A percentile compares a stretch with the other conserved stretches of the same genome.
Conservation (phyloP, 2,329 filamentous ascomycete genomes). For the Nannizzia gypsea region DNA sequence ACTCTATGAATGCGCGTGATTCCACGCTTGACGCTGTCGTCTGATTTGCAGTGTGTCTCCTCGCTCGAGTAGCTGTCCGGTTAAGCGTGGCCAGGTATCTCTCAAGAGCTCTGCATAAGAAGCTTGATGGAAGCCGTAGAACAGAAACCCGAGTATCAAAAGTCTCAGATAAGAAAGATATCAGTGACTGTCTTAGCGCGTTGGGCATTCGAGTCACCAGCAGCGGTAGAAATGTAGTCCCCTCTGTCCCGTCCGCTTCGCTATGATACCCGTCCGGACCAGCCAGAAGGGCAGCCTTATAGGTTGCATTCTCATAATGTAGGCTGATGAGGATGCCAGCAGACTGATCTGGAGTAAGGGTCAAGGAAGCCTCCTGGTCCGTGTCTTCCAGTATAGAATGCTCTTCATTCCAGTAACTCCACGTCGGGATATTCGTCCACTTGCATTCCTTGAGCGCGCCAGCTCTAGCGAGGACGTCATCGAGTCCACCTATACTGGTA, state of each 20-base stretch:
- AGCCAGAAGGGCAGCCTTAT: conserved; percentile 41
- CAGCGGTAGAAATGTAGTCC: conserved; percentile 40
- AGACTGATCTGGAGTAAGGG: conserved; percentile 19
- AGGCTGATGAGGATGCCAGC: conserved; percentile 40
- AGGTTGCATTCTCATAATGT: conserved; percentile 38
- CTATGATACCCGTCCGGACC: conserved; percentile 15
- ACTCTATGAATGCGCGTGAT: conserved; percentile 17
- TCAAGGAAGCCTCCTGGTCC: conserved; percentile 19
- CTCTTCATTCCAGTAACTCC: conserved; percentile 22
- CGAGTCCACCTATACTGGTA: conserved; percentile 15
- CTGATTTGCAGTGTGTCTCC: not conserved
- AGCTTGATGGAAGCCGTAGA: conserved; percentile 33
- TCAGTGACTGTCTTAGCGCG: conserved; percentile 37
- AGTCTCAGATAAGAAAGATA: conserved; percentile 38
- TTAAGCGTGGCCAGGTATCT: conserved; percentile 21
- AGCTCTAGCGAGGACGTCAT: conserved; percentile 33
- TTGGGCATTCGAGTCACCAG: conserved; percentile 42
- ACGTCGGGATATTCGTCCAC: conserved; percentile 31
- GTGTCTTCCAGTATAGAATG: conserved; percentile 15
- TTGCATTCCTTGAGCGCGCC: conserved; percentile 38
- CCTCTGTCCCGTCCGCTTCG: conserved; percentile 10
- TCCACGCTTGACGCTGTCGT: not conserved
- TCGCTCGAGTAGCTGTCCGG: not conserved
- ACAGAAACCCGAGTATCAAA: conserved; percentile 41
- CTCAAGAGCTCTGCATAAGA: conserved; percentile 37